Evolutionary conservation across 148 eudicot species (phyloP).

Genomic region (Rhododendron kiyosumense): DNA sequence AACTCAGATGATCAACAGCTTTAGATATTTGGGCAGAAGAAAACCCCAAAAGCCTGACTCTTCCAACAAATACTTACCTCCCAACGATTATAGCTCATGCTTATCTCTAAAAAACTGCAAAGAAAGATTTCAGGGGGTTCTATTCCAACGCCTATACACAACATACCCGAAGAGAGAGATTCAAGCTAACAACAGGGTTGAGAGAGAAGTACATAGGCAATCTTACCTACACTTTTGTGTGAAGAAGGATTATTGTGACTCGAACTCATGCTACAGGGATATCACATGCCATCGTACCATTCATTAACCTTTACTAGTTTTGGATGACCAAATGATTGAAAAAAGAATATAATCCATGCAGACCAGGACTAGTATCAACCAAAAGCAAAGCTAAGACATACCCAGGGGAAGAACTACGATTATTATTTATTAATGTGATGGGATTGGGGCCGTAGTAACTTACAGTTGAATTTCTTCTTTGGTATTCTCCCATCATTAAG

Average conservation of each 20-base stretch:
- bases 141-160: not conserved
- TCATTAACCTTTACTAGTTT: not conserved
- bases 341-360: not conserved
- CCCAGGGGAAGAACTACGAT: not conserved
- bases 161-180: not conserved
- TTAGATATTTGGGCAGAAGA: not conserved
- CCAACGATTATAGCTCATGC: not conserved
- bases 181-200: not conserved
- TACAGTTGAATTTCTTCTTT: constrained; percentile 91
- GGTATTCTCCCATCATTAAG: constrained; percentile 82
- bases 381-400: not conserved
- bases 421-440: not conserved
- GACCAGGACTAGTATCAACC: not conserved
- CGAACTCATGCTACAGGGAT: not conserved
- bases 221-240: not conserved
- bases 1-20: not conserved
- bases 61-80: not conserved
- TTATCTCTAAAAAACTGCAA: not conserved
- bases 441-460: constrained; percentile 23
- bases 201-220: not conserved
- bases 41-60: not conserved
- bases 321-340: not conserved
- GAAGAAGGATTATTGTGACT: not conserved
- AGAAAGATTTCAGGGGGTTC: not conserved
- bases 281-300: not conserved